phyloP scores from a whole-genome alignment of 805 yeast genomes.

The Teunomyces stri region DNA sequence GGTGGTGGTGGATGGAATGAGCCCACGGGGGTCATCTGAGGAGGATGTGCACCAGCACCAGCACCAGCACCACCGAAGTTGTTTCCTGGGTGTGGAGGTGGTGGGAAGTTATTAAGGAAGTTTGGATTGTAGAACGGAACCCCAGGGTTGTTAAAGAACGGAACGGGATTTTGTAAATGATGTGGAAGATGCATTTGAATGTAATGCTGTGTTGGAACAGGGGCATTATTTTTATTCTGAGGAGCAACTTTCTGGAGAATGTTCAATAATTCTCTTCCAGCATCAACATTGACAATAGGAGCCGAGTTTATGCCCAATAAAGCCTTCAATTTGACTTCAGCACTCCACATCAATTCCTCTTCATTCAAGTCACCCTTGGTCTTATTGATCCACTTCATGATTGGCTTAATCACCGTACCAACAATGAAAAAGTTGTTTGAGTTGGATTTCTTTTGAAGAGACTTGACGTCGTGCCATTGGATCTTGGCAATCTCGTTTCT shows the following conservation, averaged over 20 bases:
- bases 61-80: neutral
- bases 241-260: constrained; percentile 45
- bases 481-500: constrained; percentile 85
- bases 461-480: constrained; percentile 68
- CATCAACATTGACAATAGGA: constrained; percentile 43
- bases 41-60: neutral
- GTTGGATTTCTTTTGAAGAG: constrained; percentile 36
- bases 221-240: neutral
- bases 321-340: constrained; percentile 62
- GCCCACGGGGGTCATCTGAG: constrained; percentile 3
- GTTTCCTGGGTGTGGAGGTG: constrained; percentile 8
- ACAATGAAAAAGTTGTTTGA: constrained; percentile 45
- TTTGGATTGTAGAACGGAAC: constrained; percentile 6
- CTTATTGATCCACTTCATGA: constrained; percentile 54
- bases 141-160: constrained; percentile 14
- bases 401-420: constrained; percentile 48
- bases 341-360: constrained; percentile 57
- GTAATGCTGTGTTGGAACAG: constrained; percentile 8
- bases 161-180: constrained; percentile 27
- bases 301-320: constrained; percentile 55
- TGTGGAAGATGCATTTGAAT: constrained; percentile 32
- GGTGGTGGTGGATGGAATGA: constrained; percentile 2
- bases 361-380: constrained; percentile 51
- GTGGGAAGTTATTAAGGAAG: constrained; percentile 5
- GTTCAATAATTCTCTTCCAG: constrained; percentile 74